These are phyloP conservation scores for Casuarina cunninghamiana DNA, from an alignment of 306 rosid genomes.

Conservation along the genomic window DNA sequence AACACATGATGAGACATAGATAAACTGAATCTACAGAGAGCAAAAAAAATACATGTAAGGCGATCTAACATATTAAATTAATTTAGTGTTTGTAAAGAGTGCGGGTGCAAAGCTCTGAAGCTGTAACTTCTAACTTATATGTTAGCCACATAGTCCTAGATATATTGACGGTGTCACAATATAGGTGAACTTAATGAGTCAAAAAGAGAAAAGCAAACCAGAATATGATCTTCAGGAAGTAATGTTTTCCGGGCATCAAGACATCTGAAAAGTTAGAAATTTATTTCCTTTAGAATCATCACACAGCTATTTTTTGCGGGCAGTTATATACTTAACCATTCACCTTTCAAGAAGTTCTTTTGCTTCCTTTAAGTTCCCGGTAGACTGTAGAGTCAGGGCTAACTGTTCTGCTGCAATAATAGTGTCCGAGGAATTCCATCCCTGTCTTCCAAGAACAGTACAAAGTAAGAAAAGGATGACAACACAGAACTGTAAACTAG, in stretches of 20 bases:
- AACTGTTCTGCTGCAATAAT: conserved; percentile 70
- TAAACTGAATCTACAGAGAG: background rate
- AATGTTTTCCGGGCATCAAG: conserved; percentile 62
- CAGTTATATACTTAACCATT: conserved; percentile 12
- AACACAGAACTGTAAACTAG: background rate
- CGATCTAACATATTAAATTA: background rate
- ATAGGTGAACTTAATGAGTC: background rate
- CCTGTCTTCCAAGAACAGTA: conserved; percentile 45
- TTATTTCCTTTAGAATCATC: conserved; percentile 14
- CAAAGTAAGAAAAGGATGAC: conserved; percentile 6
- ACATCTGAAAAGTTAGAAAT: conserved; percentile 50
- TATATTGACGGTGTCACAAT: background rate
- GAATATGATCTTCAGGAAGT: conserved; percentile 68
- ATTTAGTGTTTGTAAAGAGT: background rate
- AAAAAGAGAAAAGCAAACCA: conserved; percentile 44
- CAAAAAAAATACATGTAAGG: background rate
- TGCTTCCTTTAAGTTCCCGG: conserved; percentile 56
- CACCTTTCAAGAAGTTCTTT: conserved; percentile 88
- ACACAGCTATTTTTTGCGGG: conserved; percentile 1
- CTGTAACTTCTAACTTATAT: background rate
- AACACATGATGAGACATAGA: background rate
- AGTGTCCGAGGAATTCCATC: conserved; percentile 80
- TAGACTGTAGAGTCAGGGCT: conserved; percentile 67
- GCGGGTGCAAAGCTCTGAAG: background rate
- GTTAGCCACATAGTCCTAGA: no score